These are phyloP conservation scores for Cyberlindnera japonica DNA, from an alignment of 805 yeast species.

Conservation along the genomic window DNA sequence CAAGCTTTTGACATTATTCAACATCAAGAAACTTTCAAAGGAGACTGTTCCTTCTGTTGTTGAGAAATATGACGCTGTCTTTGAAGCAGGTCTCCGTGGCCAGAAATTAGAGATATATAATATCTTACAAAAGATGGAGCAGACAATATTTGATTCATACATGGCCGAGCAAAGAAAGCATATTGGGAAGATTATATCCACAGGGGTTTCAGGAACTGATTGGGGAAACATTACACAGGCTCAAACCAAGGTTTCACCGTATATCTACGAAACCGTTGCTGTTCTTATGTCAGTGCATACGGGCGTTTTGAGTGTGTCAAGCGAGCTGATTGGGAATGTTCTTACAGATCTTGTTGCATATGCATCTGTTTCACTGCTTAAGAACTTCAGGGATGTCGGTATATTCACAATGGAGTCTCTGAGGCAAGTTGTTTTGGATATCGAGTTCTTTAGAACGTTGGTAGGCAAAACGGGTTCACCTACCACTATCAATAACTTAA, in stretches of 20 bases:
- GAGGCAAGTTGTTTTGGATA: conserved; percentile 49
- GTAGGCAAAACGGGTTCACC: conserved; percentile 21
- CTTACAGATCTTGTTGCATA: conserved; percentile 43
- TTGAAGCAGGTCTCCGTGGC: conserved; percentile 42
- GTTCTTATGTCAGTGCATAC: conserved; percentile 50
- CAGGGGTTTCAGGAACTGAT: conserved; percentile 38
- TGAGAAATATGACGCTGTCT: conserved; percentile 46
- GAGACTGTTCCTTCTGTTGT: conserved; percentile 46
- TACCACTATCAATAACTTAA: conserved; percentile 18
- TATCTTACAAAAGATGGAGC: conserved; percentile 46
- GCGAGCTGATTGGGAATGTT: conserved; percentile 41
- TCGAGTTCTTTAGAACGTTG: conserved; percentile 44
- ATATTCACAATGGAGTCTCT: conserved; percentile 44
- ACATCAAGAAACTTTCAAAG: conserved; percentile 45
- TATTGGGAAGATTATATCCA: conserved; percentile 37
- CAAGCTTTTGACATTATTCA: conserved; percentile 50
- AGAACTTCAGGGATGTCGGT: conserved; percentile 40
- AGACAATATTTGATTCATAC: conserved; percentile 50
- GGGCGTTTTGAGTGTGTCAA: conserved; percentile 45
- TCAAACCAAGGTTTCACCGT: conserved; percentile 41
- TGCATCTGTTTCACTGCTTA: conserved; percentile 34
- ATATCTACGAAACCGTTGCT: conserved; percentile 46
- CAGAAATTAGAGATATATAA: conserved; percentile 42
- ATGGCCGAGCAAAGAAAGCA: conserved; percentile 43
- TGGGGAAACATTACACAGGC: conserved; percentile 38